Conservation (phyloP, 2,329 filamentous ascomycete genomes). For the Triangularia setosa region DNA sequence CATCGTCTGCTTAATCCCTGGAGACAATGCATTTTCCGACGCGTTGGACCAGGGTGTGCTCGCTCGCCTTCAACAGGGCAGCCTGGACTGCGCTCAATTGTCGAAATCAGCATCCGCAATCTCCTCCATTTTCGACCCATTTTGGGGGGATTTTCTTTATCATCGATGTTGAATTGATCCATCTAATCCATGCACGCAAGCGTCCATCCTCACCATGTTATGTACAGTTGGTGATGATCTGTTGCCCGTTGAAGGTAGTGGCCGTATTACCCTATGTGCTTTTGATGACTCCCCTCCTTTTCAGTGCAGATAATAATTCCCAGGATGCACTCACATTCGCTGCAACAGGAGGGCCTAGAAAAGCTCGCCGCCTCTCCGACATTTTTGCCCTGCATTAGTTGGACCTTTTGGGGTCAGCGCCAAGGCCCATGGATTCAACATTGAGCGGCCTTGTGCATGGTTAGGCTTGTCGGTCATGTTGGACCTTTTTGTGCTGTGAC, state of each 20-base stretch:
- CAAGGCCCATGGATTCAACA: neutral
- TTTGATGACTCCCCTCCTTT: neutral
- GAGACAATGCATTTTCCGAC: slow-evolving; percentile 16
- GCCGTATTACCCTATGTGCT: neutral
- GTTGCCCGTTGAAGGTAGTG: neutral
- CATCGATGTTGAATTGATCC: no score
- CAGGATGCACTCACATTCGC: neutral
- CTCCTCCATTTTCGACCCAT: neutral
- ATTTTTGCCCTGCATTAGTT: neutral
- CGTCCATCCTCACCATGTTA: no score
- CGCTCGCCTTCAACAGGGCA: slow-evolving; percentile 4
- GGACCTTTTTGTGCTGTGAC: neutral
- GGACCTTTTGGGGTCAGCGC: neutral
- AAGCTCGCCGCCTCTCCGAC: neutral
- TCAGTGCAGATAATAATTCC: neutral
- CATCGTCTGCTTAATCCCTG: slow-evolving; percentile 21
- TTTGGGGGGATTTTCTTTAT: neutral
- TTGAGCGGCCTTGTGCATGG: neutral
- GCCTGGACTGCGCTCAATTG: slow-evolving; percentile 16
- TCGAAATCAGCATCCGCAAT: slow-evolving; percentile 3
- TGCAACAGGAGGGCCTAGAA: neutral
- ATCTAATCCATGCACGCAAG: no score
- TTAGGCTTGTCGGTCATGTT: neutral
- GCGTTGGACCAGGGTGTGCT: slow-evolving; percentile 13
- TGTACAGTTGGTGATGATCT: neutral